A percentile compares a stretch with the other conserved stretches of the same genome.
phyloP scores from a whole-genome alignment of 345 rosid genomes.

The Eutrema japonicum region DNA sequence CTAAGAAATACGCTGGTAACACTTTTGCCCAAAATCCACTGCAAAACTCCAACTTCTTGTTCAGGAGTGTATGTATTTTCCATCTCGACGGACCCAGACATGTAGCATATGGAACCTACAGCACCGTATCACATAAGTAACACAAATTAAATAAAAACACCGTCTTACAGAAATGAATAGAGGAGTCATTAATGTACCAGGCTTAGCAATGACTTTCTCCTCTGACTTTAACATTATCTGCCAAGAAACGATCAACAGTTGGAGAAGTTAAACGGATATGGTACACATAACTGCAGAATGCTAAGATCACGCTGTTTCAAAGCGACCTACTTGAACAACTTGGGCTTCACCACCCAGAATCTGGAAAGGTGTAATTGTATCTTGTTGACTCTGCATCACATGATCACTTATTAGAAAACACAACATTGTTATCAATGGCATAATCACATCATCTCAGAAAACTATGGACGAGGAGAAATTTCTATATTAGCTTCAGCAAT shows the following conservation, averaged over 20 bases:
- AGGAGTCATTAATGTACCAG: slow-evolving; percentile 52
- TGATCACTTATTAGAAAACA: slow-evolving; percentile 12
- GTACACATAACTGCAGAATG: not conserved
- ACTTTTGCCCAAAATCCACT: slow-evolving; percentile 96
- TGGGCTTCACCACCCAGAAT: slow-evolving; percentile 99
- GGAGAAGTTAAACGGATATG: not conserved
- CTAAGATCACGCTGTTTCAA: not conserved
- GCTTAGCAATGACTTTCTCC: slow-evolving; percentile 81
- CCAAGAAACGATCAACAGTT: slow-evolving; percentile 26
- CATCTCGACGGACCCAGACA: slow-evolving; percentile 94
- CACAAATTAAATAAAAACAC: not conserved
- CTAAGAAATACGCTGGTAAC: slow-evolving; percentile 65
- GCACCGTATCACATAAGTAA: slow-evolving; percentile 1
- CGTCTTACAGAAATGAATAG: not conserved
- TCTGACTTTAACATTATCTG: slow-evolving; percentile 95
- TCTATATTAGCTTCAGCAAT: slow-evolving; percentile 4
- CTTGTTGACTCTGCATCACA: slow-evolving; percentile 81
- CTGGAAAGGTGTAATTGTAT: slow-evolving; percentile 82
- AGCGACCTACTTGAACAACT: slow-evolving; percentile 76
- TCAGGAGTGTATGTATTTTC: slow-evolving; percentile 86
- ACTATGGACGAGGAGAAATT: not conserved
- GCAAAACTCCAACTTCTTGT: slow-evolving; percentile 92
- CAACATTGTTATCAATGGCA: not conserved
- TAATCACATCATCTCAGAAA: slow-evolving; percentile 10
- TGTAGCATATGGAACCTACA: slow-evolving; percentile 93